Base-by-base conservation (phyloP, 148 eudicot genomes). In the Chenopodium formosanum region DNA sequence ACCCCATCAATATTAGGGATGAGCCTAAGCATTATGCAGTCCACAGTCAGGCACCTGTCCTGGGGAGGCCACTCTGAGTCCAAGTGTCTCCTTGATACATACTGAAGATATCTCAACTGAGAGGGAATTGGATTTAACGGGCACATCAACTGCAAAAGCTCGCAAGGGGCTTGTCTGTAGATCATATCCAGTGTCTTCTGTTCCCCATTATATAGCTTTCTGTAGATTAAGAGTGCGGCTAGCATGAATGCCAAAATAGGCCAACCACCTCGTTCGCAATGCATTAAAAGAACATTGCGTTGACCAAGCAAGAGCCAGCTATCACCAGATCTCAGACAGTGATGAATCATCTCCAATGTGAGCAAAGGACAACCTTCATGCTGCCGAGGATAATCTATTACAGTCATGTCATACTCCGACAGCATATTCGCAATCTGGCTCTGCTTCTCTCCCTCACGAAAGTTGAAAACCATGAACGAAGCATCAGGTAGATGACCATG, bases 71-170 rank as follows among this genome's bases (percentile, higher is more conserved):
- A 94, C 71, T 83, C 90, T 19, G 91, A 80, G n/a, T 83, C 89
- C 79, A 90, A 79, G 67, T 93, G 91, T 86, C 95, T 90, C 75
- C 94, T 88, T 13, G 95, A 91, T 58, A 94, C 88, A 88, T 94
- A 94, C n/a, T 92, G 94, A 65, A 92, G 89, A 81, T 94, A 94
- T 82, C 98, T 87, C 89, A 93, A 67, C 80, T 94, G 98, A 70
- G 98, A 92, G 83, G 98, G 95, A 40, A 91, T 65, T 60, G 98
- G 97, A 86, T 94, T 87, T 52, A 94, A 82, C 8, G 98, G 92
- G 10, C 85, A 89, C 79, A 90, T 76, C 86, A 91, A 79, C 73
- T 89, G 91, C 85, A 94, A 77, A 78, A 90, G 89, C 82, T 93
- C 92, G 22, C 80, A 88, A 84, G 98, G 95, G n/a, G 95, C 97